Base-by-base conservation (phyloP, 306 rosid genomes). In the Rubus idaeus region DNA sequence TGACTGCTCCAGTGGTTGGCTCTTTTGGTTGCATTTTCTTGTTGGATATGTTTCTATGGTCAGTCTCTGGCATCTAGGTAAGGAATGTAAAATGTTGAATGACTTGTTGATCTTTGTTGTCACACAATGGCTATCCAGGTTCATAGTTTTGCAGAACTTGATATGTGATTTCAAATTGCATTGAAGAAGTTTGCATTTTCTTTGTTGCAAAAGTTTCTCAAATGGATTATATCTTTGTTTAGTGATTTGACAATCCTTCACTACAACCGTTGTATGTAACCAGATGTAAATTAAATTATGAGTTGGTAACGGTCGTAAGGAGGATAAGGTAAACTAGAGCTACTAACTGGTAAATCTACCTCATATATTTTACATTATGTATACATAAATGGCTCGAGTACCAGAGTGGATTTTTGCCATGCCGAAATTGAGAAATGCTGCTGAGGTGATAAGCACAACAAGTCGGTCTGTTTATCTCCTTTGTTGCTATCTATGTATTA, bases 31-130 rank as follows among this genome's bases (percentile, higher is more conserved):
- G 61, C 55, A 70, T 70, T 42, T 45, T 20, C 73, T 20, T 68
- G 46, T 69, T 8, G 42, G 7, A 26, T 23, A 26, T 69, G 73
- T 30, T 53, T 20, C 76, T 21, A 52, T 51, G 47, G 20, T 44
- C 77, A 8, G 17, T 20, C 23, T 8, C 8, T 57, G 20, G 30
- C 40, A 56, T 74, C 30, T 74, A 60, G 70, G 6, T 23, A 30
- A 73, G 77, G 44, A 74, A 74, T 74, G 50, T 26, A 66, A 41
- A n/a, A 18, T 10, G 50, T 23, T 42, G 77, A 57, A 35, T 23
- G 6, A 4, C 44, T 55, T 41, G 14, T 17, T 73, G 49, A 41
- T 57, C 53, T 40, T 40, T 55, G 52, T 21, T 13, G 23, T 20
- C 13, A 3, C 11, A 8, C 18, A 39, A 3, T 42, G 51, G 9